Evolutionary conservation across 176 grass and related monocot species (phyloP).

Genomic region (Eragrostis nindensis): DNA sequence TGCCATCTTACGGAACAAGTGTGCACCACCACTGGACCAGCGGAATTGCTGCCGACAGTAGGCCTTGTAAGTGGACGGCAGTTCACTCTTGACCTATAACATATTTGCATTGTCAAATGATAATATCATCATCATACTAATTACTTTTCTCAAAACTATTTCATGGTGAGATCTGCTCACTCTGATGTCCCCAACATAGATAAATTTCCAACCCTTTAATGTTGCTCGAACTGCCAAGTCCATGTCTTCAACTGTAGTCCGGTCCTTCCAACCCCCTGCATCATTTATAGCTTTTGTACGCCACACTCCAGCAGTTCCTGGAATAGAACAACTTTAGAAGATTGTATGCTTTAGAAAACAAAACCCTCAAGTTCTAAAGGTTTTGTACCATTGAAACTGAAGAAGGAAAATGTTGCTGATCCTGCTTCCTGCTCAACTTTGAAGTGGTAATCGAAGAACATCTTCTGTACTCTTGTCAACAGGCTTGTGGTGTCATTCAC

Average conservation of each 20-base stretch:
- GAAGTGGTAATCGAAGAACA: conserved; percentile 98
- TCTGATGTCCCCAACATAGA: conserved; percentile 80
- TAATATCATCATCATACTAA: conserved; percentile 21
- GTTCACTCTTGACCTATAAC: conserved; percentile 90
- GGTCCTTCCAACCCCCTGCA: conserved; percentile 94
- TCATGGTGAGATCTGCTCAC: conserved; percentile 45
- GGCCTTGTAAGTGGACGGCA: conserved; percentile 77
- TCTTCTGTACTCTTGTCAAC: conserved; percentile 95
- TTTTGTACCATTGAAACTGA: conserved; percentile 93
- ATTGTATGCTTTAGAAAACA: conserved; percentile 29
- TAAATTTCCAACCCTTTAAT: conserved; percentile 91
- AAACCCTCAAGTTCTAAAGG: background rate
- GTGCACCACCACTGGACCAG: conserved; percentile 76
- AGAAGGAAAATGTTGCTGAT: conserved; percentile 87
- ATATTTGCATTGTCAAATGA: conserved; percentile 35
- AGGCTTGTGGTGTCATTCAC: conserved; percentile 87
- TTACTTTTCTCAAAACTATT: conserved; percentile 29
- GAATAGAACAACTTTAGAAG: conserved; percentile 29
- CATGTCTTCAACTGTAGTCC: conserved; percentile 94
- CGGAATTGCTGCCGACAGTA: conserved; percentile 90
- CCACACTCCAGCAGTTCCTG: conserved; percentile 97
- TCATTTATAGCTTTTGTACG: conserved; percentile 76
- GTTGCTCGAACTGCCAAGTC: conserved; percentile 91
- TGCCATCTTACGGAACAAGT: conserved; percentile 89
- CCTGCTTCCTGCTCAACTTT: conserved; percentile 98